Evolutionary conservation across 2,329 filamentous ascomycete genomes (phyloP), one percentile per base, ranked within the genome.

Genomic region (Hypoxylon sp.): DNA sequence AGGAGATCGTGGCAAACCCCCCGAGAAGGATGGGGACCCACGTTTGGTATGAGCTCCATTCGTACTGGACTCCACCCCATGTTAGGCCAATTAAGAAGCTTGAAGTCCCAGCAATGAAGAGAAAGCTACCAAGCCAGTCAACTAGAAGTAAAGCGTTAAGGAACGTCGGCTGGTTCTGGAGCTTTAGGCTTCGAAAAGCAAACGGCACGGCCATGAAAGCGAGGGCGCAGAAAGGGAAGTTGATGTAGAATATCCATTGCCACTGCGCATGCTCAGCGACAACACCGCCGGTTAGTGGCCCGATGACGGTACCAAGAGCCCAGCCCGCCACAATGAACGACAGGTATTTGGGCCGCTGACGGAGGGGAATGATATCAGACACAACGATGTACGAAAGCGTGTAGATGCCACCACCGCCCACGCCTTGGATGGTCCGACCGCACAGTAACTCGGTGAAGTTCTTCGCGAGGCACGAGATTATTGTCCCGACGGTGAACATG

Each of bases 41-140:
- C 42, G 42, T 46, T 74, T 67, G 76, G 80, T 81, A 79, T 78
- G 80, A 73, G 81, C 81, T 60, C 84, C 84, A 76, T 2, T 64
- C 48, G 33, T 75, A 75, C 51, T 72, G 68, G 10, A 74, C 57
- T 1, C 78, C 74, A 7, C 85, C 85, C 84, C 84, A 86, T 68
- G 35, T 85, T 83, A 65, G 86, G 3, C 82, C 84, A 27, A 84
- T 81, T 62, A 86, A 75, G 72, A 87, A 84, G 2, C 84, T 65
- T 27, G 85, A 80, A 69, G 85, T 76, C 6, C 84, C 84, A n/a
- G 74, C 14, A 6, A 66, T 66, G 10, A 73, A 44, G n/a, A 37
- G 35, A 6, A 37, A 37, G n/a, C 35, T 37, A n/a, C 35, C 35
- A 37, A 37, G 14, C 35, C 35, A 37, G 35, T 37, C 35, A 37